These are phyloP conservation scores for Oryza longistaminata DNA, from an alignment of 176 grass and related monocot species.

Conservation along the genomic window DNA sequence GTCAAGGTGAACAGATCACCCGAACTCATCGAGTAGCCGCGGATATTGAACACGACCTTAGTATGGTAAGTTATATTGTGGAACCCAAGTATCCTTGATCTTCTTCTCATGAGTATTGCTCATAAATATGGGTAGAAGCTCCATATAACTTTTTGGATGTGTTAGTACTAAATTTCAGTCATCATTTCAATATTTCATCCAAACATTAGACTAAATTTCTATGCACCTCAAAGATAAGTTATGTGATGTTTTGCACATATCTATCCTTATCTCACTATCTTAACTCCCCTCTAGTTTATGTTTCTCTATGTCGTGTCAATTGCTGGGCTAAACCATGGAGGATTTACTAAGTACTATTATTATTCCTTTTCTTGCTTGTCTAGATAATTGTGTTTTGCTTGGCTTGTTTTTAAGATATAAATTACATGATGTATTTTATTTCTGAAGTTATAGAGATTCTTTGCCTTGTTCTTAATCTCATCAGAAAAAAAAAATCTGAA, in stretches of 20 bases:
- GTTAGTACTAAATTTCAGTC: constrained; percentile 2
- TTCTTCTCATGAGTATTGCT: not conserved
- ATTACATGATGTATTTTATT: not conserved
- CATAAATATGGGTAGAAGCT: not conserved
- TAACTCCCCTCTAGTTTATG: not conserved
- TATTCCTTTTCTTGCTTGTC: not conserved
- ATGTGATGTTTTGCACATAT: not conserved
- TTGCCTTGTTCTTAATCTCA: constrained; percentile 17
- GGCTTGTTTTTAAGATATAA: not conserved
- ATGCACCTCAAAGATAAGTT: not conserved
- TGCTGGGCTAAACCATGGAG: not conserved
- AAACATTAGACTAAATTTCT: constrained; percentile 10
- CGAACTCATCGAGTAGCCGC: constrained; percentile 65
- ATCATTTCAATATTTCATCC: constrained; percentile 3
- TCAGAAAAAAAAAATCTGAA: not conserved
- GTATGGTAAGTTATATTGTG: constrained; percentile 54
- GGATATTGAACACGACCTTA: constrained; percentile 87
- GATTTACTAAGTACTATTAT: not conserved
- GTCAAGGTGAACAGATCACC: constrained; percentile 87
- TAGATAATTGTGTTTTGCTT: not conserved
- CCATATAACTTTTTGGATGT: not conserved
- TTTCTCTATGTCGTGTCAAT: constrained; percentile 11
- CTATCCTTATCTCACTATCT: not conserved
- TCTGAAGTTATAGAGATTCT: not conserved
- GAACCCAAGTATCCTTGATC: not conserved